Evolutionary conservation across 2,329 filamentous ascomycete genomes (phyloP).

Genomic region (Fusarium sp.): DNA sequence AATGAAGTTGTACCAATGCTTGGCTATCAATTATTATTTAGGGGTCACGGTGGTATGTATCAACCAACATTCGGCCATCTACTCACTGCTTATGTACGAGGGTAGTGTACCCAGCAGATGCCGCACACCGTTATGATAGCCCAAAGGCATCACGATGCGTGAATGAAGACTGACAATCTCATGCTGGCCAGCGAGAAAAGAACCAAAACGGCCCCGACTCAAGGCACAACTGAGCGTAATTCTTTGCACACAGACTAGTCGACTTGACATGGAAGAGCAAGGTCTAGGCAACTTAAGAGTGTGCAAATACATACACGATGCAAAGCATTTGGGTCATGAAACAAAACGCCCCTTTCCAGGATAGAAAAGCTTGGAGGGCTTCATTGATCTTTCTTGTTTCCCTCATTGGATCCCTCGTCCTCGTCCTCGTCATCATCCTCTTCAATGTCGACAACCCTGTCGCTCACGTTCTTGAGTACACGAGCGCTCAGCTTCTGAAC

Average conservation of each 20-base stretch:
- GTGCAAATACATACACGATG: slow-evolving; percentile 68
- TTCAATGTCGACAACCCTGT: slow-evolving; percentile 85
- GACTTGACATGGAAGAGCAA: slow-evolving; percentile 82
- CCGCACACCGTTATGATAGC: slow-evolving; percentile 48
- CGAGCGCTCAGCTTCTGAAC: slow-evolving; percentile 79
- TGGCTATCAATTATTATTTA: not conserved
- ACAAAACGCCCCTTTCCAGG: not conserved
- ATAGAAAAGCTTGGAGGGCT: slow-evolving; percentile 10
- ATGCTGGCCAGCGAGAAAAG: slow-evolving; percentile 45
- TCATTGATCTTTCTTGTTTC: slow-evolving; percentile 51
- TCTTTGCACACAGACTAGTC: slow-evolving; percentile 98
- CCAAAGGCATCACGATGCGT: slow-evolving; percentile 46
- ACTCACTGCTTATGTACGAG: slow-evolving; percentile 46
- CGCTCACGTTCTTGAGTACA: slow-evolving; percentile 80
- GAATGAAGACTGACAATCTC: slow-evolving; percentile 49
- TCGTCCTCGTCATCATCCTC: slow-evolving; percentile 66
- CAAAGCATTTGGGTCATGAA: not conserved
- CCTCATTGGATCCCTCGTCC: slow-evolving; percentile 61
- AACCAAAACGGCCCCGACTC: slow-evolving; percentile 65
- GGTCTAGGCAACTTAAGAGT: slow-evolving; percentile 96
- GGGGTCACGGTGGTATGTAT: slow-evolving; percentile 44
- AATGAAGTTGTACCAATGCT: not conserved
- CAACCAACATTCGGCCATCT: slow-evolving; percentile 46
- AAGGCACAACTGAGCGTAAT: slow-evolving; percentile 60
- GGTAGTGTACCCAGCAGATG: slow-evolving; percentile 54